Percentiles rank a stretch among this genome's conserved stretches.
Evolutionary conservation across 2,329 filamentous ascomycete species (phyloP).

Genomic region (Xylaria sp.): DNA sequence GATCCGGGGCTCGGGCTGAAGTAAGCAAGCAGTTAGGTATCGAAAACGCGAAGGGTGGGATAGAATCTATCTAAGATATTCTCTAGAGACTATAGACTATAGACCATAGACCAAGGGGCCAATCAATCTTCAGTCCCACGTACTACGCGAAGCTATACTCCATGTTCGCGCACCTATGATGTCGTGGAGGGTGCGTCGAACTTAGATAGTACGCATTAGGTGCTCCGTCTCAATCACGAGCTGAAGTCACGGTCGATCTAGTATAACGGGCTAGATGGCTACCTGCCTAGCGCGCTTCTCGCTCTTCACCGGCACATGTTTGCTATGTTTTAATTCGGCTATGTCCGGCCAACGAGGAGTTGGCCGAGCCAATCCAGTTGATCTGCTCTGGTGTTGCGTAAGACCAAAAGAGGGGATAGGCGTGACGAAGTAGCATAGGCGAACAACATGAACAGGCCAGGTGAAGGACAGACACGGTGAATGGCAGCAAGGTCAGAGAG

Average conservation of each 20-base stretch:
- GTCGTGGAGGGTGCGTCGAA: no score
- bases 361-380: no score
- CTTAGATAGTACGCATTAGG: no score
- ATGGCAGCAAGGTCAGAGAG: neutral
- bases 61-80: neutral
- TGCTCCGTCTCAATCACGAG: no score
- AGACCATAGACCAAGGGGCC: neutral
- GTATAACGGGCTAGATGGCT: no score
- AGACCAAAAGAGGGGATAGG: neutral
- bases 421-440: neutral
- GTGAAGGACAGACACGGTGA: neutral
- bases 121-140: no score
- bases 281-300: no score
- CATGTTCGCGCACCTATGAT: no score
- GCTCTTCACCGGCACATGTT: no score
- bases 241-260: no score
- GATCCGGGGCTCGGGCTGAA: constrained; percentile 5
- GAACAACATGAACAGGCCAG: neutral
- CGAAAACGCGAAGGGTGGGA: neutral
- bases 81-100: neutral
- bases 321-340: no score
- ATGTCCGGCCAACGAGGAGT: neutral
- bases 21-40: neutral
- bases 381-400: neutral
- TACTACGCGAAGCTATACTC: no score